A percentile compares a stretch with the other conserved stretches of the same genome.
Conservation (phyloP, 208 protist genomes). For the Kentomonas sorsogonicus region DNA sequence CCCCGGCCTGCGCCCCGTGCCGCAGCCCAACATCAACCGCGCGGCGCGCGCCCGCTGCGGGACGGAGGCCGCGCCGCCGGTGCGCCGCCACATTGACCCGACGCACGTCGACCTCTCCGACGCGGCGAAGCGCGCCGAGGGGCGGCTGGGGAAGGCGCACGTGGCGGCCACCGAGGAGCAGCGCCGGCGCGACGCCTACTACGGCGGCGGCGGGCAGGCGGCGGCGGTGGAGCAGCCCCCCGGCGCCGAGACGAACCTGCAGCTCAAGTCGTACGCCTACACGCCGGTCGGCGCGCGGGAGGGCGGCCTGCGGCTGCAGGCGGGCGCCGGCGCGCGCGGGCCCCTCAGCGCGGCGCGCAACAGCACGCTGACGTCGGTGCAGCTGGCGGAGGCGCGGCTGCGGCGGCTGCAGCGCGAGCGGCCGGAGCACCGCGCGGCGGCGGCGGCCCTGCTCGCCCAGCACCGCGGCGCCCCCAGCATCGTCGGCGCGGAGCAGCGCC, state of each 20-base stretch:
- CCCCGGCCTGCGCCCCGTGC: constrained; percentile 5
- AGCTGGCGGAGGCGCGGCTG: constrained; percentile 50
- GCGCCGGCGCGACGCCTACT: constrained; percentile 24
- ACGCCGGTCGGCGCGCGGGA: constrained; percentile 26
- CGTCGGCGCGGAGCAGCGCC: constrained; percentile 40
- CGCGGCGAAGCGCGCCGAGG: constrained; percentile 56
- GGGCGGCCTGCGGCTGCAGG: too few species aligned
- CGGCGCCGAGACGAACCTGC: constrained; percentile 28
- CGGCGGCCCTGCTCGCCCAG: constrained; percentile 20
- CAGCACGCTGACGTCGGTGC: constrained; percentile 31
- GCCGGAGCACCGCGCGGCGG: constrained; percentile 23
- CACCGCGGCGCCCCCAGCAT: constrained; percentile 38
- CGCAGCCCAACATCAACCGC: constrained; percentile 10
- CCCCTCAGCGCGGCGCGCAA: constrained; percentile 13
- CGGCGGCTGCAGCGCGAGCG: constrained; percentile 32
- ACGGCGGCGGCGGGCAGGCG: constrained; percentile 13
- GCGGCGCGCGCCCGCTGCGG: neutral
- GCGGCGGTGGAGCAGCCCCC: constrained; percentile 19
- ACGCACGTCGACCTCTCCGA: constrained; percentile 53
- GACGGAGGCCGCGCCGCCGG: constrained; percentile 1
- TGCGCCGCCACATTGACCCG: constrained; percentile 50
- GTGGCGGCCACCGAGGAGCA: constrained; percentile 20
- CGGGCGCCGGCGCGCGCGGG: neutral
- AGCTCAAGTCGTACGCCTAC: constrained; percentile 48
- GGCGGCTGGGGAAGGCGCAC: constrained; percentile 44